Percentiles rank a stretch among this genome's conserved stretches.
Evolutionary conservation across 2,329 filamentous ascomycete species (phyloP).

Genomic region (Teratosphaeria gauchensis): DNA sequence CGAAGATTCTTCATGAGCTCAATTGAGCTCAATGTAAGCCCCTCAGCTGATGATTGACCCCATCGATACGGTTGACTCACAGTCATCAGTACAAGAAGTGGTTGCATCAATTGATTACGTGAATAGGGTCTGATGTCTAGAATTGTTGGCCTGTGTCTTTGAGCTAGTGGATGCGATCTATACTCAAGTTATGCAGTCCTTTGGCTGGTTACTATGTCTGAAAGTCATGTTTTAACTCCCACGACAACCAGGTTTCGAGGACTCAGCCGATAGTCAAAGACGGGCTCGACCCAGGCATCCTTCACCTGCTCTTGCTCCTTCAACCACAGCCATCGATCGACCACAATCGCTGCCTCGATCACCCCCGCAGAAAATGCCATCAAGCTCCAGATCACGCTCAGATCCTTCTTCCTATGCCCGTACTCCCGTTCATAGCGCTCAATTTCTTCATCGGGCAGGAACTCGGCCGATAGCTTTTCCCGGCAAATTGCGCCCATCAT

Average conservation of each 20-base stretch:
- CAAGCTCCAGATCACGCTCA: conserved; percentile 81
- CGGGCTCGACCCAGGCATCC: conserved; percentile 81
- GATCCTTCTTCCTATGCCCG: conserved; percentile 59
- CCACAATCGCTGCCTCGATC: conserved; percentile 80
- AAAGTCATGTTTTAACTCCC: conserved; percentile 54
- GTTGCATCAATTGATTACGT: too few species aligned
- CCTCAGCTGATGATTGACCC: too few species aligned
- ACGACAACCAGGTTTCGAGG: conserved; percentile 90
- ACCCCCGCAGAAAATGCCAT: conserved; percentile 94
- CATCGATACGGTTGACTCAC: too few species aligned
- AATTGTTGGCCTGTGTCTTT: too few species aligned
- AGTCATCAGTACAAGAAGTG: too few species aligned
- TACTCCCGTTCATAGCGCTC: conserved; percentile 58
- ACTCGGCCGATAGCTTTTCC: conserved; percentile 50
- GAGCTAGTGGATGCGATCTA: too few species aligned
- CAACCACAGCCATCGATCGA: conserved; percentile 82
- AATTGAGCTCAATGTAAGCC: too few species aligned
- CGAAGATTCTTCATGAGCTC: too few species aligned
- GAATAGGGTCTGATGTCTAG: too few species aligned
- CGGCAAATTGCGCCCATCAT: conserved; percentile 38
- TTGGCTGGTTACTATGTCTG: background rate
- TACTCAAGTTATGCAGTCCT: too few species aligned
- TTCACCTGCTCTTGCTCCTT: conserved; percentile 62
- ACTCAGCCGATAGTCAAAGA: conserved; percentile 80
- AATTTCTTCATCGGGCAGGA: conserved; percentile 65